Conservation (phyloP, 345 rosid genomes). For the Schrenkiella parvula region DNA sequence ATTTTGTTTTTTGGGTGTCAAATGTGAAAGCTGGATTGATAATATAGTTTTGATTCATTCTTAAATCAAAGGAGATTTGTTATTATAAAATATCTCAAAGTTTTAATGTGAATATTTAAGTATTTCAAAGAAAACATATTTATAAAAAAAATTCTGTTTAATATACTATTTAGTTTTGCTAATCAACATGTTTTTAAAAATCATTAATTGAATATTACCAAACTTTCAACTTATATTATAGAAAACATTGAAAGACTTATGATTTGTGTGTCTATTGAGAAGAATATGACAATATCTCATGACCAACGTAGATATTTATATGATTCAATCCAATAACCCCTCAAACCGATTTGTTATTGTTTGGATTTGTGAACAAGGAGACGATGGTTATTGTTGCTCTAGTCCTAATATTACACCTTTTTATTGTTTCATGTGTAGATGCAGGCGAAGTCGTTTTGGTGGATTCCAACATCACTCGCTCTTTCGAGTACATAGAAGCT, state of each 20-base stretch:
- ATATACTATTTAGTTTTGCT: neutral
- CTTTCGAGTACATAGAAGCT: slow-evolving; percentile 71
- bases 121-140: neutral
- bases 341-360: neutral
- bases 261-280: neutral
- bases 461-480: slow-evolving; percentile 47
- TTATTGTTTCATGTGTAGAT: slow-evolving; percentile 31
- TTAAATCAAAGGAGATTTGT: neutral
- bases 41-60: neutral
- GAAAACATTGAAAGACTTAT: neutral
- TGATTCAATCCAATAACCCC: neutral
- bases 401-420: slow-evolving; percentile 29
- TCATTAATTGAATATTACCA: neutral
- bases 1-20: neutral
- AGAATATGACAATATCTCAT: neutral
- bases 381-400: slow-evolving; percentile 24
- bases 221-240: neutral
- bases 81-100: neutral
- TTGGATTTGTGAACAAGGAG: neutral
- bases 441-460: slow-evolving; percentile 60
- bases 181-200: neutral
- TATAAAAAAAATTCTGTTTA: neutral
- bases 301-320: neutral
- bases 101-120: neutral
- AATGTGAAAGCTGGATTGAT: neutral